Evolutionary conservation across 176 grass and related monocot genomes (phyloP), one percentile per base, ranked within the genome.

Genomic region (Raddia distichophylla): DNA sequence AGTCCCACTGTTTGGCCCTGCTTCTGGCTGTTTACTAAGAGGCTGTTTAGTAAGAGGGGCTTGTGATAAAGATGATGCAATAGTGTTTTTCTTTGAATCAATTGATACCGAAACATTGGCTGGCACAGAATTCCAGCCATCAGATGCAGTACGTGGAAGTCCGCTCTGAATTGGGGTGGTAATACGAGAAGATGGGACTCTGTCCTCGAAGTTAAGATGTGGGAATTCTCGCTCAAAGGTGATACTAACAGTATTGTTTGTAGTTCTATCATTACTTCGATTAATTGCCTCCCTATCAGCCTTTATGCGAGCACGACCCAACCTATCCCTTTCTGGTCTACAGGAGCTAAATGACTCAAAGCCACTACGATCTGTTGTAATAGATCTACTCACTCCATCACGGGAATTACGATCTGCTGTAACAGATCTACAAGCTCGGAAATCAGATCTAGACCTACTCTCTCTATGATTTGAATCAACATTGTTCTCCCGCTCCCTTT

Each of bases 151-250:
- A 82, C 84, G 59, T 5, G 58, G 48, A 71, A 77, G 89, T 82
- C 89, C 18, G 37, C 75, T 91, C 69, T 91, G 84, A 89, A 91
- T 86, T 62, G 87, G 78, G 53, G 84, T 85, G 65, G 68, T 87
- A 66, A 91, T 84, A 85, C 86, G 64, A 64, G 74, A 69, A 83
- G 84, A 89, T 76, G 80, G 73, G 43, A 85, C 19, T 81, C 71
- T 82, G n/a, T 87, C 87, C 40, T 94, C 84, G 20, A 27, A 61
- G 79, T 56, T 83, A 85, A 94, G 89, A 33, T 88, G 83, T 7
- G 93, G 93, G 48, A 94, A 94, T 33, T 94, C 89, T 62, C 83
- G 79, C 76, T 94, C 92, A 70, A 94, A 94, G 10, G 74, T 60
- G 62, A 80, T 55, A 60, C 37, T 70, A 67, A 48, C 78, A 80